Percentiles rank a stretch among this genome's conserved stretches.
Conservation (phyloP, 257 asterid genomes). For the Gardenia jasminoides region DNA sequence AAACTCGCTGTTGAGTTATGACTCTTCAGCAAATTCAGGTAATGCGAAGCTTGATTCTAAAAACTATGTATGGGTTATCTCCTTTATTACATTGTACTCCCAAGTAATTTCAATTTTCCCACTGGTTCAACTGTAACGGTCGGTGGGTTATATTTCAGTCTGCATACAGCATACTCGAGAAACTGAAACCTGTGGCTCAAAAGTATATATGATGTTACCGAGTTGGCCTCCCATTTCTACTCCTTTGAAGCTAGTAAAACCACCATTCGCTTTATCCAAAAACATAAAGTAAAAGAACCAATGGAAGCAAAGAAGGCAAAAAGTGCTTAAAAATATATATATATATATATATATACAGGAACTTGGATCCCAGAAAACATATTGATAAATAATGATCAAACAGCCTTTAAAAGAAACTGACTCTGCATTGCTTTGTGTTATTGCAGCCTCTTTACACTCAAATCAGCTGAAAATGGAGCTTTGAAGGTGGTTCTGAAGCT, state of each 20-base stretch:
- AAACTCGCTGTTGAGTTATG: constrained; percentile 60
- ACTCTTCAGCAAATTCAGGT: constrained; percentile 78
- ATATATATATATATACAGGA: too few relatives aligned
- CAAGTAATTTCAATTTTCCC: neutral
- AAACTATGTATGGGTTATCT: too few relatives aligned
- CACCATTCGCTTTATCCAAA: neutral
- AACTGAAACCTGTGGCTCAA: neutral
- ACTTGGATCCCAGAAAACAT: neutral
- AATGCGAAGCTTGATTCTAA: neutral
- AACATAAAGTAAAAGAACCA: neutral
- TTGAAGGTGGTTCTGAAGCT: constrained; percentile 36
- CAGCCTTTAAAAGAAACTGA: neutral
- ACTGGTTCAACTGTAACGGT: neutral
- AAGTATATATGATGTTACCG: neutral
- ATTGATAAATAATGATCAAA: neutral
- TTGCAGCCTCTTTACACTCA: constrained; percentile 40
- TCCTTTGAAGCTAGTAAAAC: neutral
- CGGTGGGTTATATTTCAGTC: neutral
- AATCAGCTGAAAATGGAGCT: constrained; percentile 76
- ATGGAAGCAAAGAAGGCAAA: neutral
- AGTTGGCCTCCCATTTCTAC: neutral
- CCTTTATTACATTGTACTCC: too few relatives aligned
- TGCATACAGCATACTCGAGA: neutral
- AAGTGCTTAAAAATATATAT: too few relatives aligned
- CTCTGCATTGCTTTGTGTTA: neutral